Evolutionary conservation across 108 stramenopile species (phyloP).

Genomic region (Stephanodiscus triporus): DNA sequence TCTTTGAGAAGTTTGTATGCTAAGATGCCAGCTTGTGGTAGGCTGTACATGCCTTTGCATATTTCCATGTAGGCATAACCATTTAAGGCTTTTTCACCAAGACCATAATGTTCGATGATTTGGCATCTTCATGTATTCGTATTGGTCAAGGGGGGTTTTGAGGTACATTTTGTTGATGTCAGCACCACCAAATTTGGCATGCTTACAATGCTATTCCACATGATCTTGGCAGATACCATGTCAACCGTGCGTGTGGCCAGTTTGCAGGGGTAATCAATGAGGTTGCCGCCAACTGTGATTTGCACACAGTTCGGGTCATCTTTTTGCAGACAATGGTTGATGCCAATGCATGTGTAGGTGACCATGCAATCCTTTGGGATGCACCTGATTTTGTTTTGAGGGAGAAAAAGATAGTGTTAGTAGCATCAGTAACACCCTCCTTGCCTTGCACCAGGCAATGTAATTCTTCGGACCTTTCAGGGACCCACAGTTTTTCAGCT

Average conservation of each 20-base stretch:
- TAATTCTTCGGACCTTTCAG: background rate
- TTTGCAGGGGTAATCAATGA: slow-evolving; percentile 28
- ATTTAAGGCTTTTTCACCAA: background rate
- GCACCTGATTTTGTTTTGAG: background rate
- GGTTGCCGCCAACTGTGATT: slow-evolving; percentile 43
- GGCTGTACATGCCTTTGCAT: slow-evolving; percentile 49
- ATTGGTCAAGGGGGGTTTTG: slow-evolving; percentile 7
- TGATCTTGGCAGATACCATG: slow-evolving; percentile 22
- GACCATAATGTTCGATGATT: slow-evolving; percentile 37
- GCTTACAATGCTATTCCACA: slow-evolving; percentile 36
- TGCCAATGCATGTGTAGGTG: slow-evolving; percentile 42
- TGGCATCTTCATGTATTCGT: slow-evolving; percentile 54
- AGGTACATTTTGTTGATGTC: slow-evolving; percentile 21
- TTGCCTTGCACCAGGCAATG: background rate
- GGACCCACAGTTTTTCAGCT: background rate
- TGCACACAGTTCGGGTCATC: slow-evolving; percentile 27
- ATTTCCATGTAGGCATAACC: slow-evolving; percentile 21
- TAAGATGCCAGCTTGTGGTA: slow-evolving; percentile 48
- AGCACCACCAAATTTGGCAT: slow-evolving; percentile 11
- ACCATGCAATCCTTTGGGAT: slow-evolving; percentile 9
- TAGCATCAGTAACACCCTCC: background rate
- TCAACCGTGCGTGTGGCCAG: slow-evolving; percentile 24
- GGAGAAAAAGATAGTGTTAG: background rate
- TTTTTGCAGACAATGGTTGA: slow-evolving; percentile 17
- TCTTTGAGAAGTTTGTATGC: slow-evolving; percentile 32